Evolutionary conservation across 176 grass and related monocot species (phyloP).

Genomic region (Poa annua): DNA sequence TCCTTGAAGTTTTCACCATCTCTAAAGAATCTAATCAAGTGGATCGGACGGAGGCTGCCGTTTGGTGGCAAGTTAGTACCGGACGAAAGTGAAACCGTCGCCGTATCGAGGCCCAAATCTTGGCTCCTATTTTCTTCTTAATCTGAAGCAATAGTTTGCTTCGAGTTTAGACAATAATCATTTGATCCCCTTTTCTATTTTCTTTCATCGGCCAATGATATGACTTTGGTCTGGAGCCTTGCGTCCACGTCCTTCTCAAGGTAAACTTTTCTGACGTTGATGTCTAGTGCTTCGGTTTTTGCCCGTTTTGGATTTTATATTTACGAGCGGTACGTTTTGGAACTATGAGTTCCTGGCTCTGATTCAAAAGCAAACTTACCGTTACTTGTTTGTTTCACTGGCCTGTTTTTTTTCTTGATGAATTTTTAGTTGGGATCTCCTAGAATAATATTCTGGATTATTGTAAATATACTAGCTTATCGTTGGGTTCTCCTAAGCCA

Average conservation of each 20-base stretch:
- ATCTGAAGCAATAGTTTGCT: slow-evolving; percentile 9
- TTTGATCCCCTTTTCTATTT: slow-evolving; percentile 29
- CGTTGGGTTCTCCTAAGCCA: not conserved
- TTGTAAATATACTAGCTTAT: not conserved
- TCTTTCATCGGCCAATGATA: not conserved
- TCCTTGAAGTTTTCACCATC: not conserved
- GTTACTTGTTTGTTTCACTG: not conserved
- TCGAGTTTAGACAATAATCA: slow-evolving; percentile 39
- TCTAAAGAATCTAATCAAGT: slow-evolving; percentile 9
- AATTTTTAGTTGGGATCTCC: not conserved
- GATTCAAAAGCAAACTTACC: not conserved
- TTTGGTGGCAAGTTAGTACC: not conserved
- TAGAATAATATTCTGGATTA: not conserved
- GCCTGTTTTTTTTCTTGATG: not conserved
- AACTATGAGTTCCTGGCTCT: too few species aligned
- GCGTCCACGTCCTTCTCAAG: slow-evolving; percentile 29
- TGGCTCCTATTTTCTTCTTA: slow-evolving; percentile 14
- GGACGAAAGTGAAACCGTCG: slow-evolving; percentile 45
- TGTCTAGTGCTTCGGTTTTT: not conserved
- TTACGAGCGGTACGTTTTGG: too few species aligned
- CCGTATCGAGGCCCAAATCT: slow-evolving; percentile 34
- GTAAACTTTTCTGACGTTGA: slow-evolving; percentile 27
- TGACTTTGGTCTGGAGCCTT: slow-evolving; percentile 24
- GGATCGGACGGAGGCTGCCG: not conserved
- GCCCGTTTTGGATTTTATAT: too few species aligned